Base-by-base conservation (phyloP, 192 early-diverging fungal genomes). In the Geranomyces variabilis region DNA sequence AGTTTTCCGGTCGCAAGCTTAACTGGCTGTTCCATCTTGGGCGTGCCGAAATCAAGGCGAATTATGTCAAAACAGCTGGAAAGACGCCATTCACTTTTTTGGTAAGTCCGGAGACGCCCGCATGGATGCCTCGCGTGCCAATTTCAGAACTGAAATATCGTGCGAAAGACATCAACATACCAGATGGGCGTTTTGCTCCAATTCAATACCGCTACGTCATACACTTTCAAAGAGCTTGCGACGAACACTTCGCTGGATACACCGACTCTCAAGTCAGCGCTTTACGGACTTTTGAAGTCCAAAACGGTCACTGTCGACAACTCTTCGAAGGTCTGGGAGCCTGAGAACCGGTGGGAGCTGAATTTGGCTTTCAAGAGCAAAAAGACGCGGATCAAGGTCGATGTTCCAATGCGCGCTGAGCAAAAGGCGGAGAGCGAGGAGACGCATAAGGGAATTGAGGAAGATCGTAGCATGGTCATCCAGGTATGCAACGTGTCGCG, bases 11-110 rank as follows among this genome's bases (percentile, higher is more conserved):
- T 1, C 89, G 94, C 45, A 94, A 94, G 75, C 80, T 99, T 62
- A 96, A 93, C 78, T 98, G 96, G 96, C 83, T 97, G 45, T 96
- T 94, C 84, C 90, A 96, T 74, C 76, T 94, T 30, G 90, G 89
- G 26, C 93, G 93, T 73, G 97, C 91, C 22, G 97, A 99, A 75
- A 77, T 99, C 51, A 94, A 94, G 75, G 90, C 94, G n/a, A 91
- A 89, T 71, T 96, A 93, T 76, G 79, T 89, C 36, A 93, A 92
- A 74, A 57, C 29, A n/a, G 79, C 74, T 15, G 87, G 75, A 61
- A 95, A 93, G 65, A 80, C 87, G 7, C 87, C 90, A 0, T 93
- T 91, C 77, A 89, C 91, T 0, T 89, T 93, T 80, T 80, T 93
- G 85, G 87, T 83, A 75, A 81, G 68, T 41, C 28, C 22, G n/a